phyloP scores from a whole-genome alignment of 257 asterid species.

The Solanum rostratum region DNA sequence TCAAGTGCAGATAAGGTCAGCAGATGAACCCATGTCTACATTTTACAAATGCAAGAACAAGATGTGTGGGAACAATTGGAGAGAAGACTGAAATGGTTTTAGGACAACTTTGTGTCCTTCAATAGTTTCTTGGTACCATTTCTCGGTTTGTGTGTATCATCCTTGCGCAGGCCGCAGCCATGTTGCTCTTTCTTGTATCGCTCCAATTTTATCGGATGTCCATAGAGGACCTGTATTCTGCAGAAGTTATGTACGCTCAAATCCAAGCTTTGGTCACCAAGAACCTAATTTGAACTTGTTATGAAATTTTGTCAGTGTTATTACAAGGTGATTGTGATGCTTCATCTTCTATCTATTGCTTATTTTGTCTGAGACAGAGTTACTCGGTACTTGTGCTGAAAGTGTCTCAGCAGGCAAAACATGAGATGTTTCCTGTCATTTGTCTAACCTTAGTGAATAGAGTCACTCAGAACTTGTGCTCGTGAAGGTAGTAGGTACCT shows the following conservation, averaged over 20 bases:
- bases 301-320: neutral
- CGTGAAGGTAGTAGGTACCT: neutral
- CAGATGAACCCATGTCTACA: constrained; percentile 3
- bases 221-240: neutral
- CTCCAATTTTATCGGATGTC: neutral
- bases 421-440: neutral
- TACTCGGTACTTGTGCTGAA: neutral
- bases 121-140: neutral
- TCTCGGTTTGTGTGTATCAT: neutral
- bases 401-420: neutral
- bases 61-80: constrained; percentile 3
- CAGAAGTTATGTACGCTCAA: neutral
- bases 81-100: neutral
- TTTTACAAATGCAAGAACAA: constrained; percentile 6
- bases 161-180: neutral
- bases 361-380: neutral
- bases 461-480: neutral
- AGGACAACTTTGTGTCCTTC: neutral
- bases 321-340: neutral
- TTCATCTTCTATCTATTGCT: neutral
- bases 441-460: neutral
- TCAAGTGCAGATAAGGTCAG: constrained; percentile 6
- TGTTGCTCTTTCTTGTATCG: neutral
- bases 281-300: neutral
- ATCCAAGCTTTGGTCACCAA: neutral